Conservation (phyloP, 306 rosid genomes). For the Sindora glabra region DNA sequence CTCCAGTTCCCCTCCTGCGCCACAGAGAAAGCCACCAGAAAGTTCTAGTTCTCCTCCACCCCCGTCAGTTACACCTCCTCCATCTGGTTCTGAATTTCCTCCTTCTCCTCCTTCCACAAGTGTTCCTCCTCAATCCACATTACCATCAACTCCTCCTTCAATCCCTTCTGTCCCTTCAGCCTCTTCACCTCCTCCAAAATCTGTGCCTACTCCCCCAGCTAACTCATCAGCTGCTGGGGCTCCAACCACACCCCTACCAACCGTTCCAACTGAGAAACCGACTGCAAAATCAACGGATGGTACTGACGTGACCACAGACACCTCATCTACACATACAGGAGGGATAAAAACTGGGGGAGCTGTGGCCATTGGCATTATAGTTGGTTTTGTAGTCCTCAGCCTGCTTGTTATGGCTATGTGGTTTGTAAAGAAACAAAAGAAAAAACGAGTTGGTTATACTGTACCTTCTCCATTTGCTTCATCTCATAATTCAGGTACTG, state of each 20-base stretch:
- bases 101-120: constrained; percentile 28
- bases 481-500: constrained; percentile 92
- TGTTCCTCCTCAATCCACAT: constrained; percentile 31
- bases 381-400: constrained; percentile 62
- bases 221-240: constrained; percentile 22
- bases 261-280: constrained; percentile 49
- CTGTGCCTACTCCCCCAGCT: constrained; percentile 33
- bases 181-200: constrained; percentile 47
- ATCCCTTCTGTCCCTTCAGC: constrained; percentile 48
- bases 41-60: constrained; percentile 38
- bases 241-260: constrained; percentile 22
- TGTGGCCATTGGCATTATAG: constrained; percentile 54
- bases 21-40: constrained; percentile 33
- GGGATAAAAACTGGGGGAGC: constrained; percentile 41
- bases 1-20: constrained; percentile 42
- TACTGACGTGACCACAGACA: constrained; percentile 1
- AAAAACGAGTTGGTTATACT: constrained; percentile 36
- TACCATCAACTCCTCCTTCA: constrained; percentile 59
- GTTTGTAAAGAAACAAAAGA: constrained; percentile 57
- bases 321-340: constrained; percentile 26
- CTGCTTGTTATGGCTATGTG: constrained; percentile 56
- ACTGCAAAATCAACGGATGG: constrained; percentile 41
- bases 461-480: constrained; percentile 72
- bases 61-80: constrained; percentile 42
- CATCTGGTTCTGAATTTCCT: constrained; percentile 36